phyloP scores from a whole-genome alignment of 2,329 filamentous ascomycete genomes.

The Fusarium protoensiforme region DNA sequence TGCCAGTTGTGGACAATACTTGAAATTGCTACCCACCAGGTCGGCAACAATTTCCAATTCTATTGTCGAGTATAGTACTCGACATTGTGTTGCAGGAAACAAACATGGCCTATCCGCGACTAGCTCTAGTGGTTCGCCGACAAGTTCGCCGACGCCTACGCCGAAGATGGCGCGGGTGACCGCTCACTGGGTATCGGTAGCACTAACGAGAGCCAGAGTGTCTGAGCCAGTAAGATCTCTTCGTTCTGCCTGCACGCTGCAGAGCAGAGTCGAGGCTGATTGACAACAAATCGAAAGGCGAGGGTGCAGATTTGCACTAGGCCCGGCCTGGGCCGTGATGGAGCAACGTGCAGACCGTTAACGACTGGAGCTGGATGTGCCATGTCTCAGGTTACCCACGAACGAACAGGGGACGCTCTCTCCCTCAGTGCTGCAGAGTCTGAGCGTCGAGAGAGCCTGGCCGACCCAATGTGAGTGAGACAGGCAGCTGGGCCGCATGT shows the following conservation, averaged over 20 bases:
- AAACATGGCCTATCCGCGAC: not conserved
- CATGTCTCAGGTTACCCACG: slow-evolving; percentile 20
- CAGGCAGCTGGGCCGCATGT: slow-evolving; percentile 18
- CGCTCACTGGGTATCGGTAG: not conserved
- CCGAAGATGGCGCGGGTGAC: slow-evolving; percentile 7
- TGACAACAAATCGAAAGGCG: not conserved
- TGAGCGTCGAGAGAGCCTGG: slow-evolving; percentile 1
- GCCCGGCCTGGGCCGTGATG: not conserved
- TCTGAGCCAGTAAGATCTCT: not conserved
- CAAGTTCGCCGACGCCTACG: slow-evolving; percentile 27
- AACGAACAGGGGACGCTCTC: not conserved
- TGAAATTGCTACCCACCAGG: not conserved
- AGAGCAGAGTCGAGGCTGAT: not conserved
- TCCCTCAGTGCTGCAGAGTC: not conserved
- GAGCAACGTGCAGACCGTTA: slow-evolving; percentile 6
- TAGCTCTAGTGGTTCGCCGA: not conserved
- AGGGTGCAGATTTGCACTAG: not conserved
- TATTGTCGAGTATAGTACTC: not conserved
- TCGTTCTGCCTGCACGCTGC: not conserved
- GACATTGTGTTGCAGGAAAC: not conserved
- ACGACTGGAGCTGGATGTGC: not conserved
- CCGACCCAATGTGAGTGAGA: slow-evolving; percentile 24
- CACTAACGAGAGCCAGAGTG: not conserved
- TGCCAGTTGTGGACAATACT: not conserved
- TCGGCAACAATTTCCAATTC: not conserved